phyloP scores from a whole-genome alignment of 2,329 filamentous ascomycete species.

The Fusarium foetens region DNA sequence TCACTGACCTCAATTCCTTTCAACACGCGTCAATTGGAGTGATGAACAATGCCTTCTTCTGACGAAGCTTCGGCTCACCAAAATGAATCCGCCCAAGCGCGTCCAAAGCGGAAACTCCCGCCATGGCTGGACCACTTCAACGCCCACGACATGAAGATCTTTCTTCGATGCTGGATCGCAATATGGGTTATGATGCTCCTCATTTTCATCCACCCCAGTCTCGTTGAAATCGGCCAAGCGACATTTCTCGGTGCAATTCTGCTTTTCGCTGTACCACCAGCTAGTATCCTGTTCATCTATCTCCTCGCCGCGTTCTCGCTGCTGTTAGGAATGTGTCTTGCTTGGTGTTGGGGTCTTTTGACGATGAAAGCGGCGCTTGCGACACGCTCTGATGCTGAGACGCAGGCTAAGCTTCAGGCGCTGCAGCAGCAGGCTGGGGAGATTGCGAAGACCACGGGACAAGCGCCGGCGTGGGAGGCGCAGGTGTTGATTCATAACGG shows the following conservation, averaged over 20 bases:
- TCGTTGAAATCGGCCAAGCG: constrained; percentile 54
- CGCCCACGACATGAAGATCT: constrained; percentile 55
- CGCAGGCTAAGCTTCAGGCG: constrained; percentile 47
- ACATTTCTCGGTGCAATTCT: constrained; percentile 57
- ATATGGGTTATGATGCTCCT: constrained; percentile 58
- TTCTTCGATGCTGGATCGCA: constrained; percentile 59
- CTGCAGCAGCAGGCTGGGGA: constrained; percentile 52
- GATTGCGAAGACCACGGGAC: constrained; percentile 44
- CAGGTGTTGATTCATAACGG: constrained; percentile 55
- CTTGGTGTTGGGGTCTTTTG: constrained; percentile 61
- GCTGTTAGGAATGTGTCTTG: constrained; percentile 57
- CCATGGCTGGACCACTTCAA: constrained; percentile 59
- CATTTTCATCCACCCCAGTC: constrained; percentile 57
- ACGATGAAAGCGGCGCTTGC: constrained; percentile 60
- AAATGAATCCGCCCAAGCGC: neutral
- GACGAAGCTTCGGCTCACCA: constrained; percentile 1
- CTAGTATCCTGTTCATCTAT: constrained; percentile 58
- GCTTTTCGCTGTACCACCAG: constrained; percentile 57
- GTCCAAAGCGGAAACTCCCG: constrained; percentile 32
- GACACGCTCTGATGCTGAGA: constrained; percentile 52
- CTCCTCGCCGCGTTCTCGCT: constrained; percentile 55
- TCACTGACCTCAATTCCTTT: neutral
- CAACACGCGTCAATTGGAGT: neutral
- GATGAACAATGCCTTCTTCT: constrained; percentile 1
- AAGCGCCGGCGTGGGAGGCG: constrained; percentile 42